These are phyloP conservation scores for Blastocystis sp. DNA, from an alignment of 352 stramenopile species.

Conservation along the genomic window DNA sequence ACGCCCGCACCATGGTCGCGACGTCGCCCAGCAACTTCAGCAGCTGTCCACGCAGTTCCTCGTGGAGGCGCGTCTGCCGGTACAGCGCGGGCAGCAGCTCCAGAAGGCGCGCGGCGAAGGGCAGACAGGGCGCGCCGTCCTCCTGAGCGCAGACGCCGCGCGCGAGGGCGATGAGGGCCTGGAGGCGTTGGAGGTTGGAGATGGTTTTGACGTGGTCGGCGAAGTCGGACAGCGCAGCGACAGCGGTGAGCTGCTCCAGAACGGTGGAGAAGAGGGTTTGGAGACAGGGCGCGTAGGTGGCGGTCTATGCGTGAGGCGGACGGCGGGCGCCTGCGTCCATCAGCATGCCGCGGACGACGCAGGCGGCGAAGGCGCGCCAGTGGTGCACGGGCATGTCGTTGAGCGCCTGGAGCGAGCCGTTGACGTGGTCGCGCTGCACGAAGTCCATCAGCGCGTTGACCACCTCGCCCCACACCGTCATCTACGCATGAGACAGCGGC, in stretches of 20 bases:
- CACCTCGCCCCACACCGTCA: slow-evolving; percentile 22
- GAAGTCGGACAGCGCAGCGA: slow-evolving; percentile 27
- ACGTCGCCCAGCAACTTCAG: slow-evolving; percentile 21
- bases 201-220: neutral
- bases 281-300: neutral
- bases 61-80: neutral
- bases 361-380: neutral
- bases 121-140: neutral
- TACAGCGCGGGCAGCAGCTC: slow-evolving; percentile 10
- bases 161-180: neutral
- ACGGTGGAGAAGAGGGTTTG: neutral
- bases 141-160: neutral
- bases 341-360: slow-evolving; percentile 16
- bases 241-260: neutral
- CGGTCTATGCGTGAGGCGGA: neutral
- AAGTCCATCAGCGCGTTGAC: slow-evolving; percentile 3
- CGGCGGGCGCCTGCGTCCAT: neutral
- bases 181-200: neutral
- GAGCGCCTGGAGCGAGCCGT: neutral
- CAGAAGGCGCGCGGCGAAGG: slow-evolving; percentile 4
- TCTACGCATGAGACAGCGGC: neutral
- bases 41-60: neutral
- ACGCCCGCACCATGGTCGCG: neutral
- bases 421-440: neutral
- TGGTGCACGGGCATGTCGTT: slow-evolving; percentile 40